phyloP scores from a whole-genome alignment of 108 stramenopile genomes.

The Halocafeteria seosinensis region DNA sequence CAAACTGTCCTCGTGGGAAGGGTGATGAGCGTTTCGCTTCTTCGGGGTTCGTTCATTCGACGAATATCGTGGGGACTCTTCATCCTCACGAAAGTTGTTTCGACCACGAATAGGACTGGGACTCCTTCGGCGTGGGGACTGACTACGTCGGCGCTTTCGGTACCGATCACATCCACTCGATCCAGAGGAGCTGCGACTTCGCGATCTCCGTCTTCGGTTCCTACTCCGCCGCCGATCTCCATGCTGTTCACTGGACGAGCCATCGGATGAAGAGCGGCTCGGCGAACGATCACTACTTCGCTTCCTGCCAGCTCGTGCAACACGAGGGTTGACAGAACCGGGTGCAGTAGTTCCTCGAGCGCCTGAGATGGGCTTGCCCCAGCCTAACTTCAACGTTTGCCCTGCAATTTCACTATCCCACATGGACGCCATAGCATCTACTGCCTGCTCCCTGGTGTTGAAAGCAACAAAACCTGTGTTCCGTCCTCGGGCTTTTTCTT shows the following conservation, averaged over 20 bases:
- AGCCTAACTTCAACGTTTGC: background rate
- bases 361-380: background rate
- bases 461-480: slow-evolving; percentile 32
- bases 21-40: too few species aligned
- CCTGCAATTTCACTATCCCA: background rate
- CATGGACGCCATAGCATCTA: slow-evolving; percentile 18
- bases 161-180: too few species aligned
- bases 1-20: too few species aligned
- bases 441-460: slow-evolving; percentile 20
- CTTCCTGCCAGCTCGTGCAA: background rate
- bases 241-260: too few species aligned
- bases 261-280: too few species aligned
- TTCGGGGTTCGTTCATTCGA: too few species aligned
- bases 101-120: too few species aligned
- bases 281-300: background rate
- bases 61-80: background rate
- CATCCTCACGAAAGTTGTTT: too few species aligned
- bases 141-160: too few species aligned
- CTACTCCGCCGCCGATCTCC: background rate
- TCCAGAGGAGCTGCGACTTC: background rate
- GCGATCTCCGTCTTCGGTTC: background rate
- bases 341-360: too few species aligned
- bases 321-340: too few species aligned
- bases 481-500: slow-evolving; percentile 18
- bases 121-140: too few species aligned